A percentile compares a stretch with the other conserved stretches of the same genome.
Conservation (phyloP, 208 protist species). For the Angomonas ambiguus region DNA sequence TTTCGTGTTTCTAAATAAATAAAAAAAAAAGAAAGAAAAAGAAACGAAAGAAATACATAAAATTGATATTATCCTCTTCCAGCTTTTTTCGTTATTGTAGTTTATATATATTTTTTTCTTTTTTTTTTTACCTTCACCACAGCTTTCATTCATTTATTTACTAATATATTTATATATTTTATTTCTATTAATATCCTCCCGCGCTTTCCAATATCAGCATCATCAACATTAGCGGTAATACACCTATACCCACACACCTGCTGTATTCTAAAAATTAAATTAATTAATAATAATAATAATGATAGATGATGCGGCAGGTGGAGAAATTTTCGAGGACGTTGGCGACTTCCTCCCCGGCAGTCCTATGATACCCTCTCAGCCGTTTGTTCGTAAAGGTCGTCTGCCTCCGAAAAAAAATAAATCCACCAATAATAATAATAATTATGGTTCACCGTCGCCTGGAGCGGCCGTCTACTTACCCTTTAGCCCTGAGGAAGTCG, state of each 20-base stretch:
- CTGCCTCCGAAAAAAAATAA: constrained; percentile 20
- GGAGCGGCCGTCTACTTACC: not conserved
- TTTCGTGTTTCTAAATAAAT: not conserved
- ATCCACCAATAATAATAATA: not conserved
- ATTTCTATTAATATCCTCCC: no score
- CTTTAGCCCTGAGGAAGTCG: not conserved
- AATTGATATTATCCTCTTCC: not conserved
- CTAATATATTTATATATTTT: no score
- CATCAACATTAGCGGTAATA: no score
- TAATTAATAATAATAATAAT: no score
- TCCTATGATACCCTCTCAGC: constrained; percentile 3
- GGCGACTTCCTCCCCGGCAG: constrained; percentile 26
- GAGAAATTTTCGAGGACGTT: constrained; percentile 28
- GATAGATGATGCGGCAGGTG: constrained; percentile 10
- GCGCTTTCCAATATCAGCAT: no score
- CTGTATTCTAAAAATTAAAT: no score
- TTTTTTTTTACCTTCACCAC: constrained; percentile 10
- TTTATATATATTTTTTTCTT: constrained; percentile 3
- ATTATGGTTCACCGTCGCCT: no score
- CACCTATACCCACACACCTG: no score
- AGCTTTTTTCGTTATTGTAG: not conserved
- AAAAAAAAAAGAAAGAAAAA: not conserved
- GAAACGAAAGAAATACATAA: not conserved
- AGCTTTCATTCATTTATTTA: not conserved
- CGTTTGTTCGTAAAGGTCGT: constrained; percentile 12